Evolutionary conservation across 2,329 filamentous ascomycete species (phyloP), one percentile per base, ranked within the genome.

Genomic region (Microdochium nivale): DNA sequence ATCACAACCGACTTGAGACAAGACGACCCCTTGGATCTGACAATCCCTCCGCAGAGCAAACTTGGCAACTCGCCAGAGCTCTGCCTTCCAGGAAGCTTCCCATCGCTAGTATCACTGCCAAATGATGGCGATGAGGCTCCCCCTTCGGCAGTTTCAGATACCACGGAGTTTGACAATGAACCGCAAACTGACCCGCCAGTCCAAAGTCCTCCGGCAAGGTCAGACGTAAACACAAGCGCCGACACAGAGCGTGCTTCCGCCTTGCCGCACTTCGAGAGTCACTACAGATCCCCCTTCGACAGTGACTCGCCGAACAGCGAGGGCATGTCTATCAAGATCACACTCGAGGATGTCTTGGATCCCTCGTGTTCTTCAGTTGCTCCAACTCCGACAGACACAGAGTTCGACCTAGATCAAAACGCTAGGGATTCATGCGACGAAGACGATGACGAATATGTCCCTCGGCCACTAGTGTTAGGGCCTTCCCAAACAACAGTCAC

Each of bases 151-250:
- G 62, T 81, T 14, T 87, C 86, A 5, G 70, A 76, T 43, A 77
- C 77, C 8, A 89, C 86, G 0, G 83, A 88, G 59, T 87, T 90
- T 58, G 87, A 90, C 57, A 77, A 75, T n/a, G 86, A 90, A 58
- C 76, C 83, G 23, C 86, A 90, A 62, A 80, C 77, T 1, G 79
- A 83, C 47, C 69, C 76, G 1, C 69, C 75, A 1, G 59, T 70
- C 16, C 70, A 67, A 44, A 63, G 69, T 24, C 56, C 62, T 19
- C 52, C 56, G 47, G 27, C 55, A 24, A 57, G 54, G 51, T 37
- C 61, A 59, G 53, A 56, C 47, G 47, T 55, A 52, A 40, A 52
- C 55, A 46, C 52, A 51, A n/a, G 49, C 49, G 47, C 56, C 52
- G 50, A 55, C 60, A 14, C 59, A 60, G 47, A 58, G 60, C 47